phyloP scores from a whole-genome alignment of 108 stramenopile genomes.

The Seminavis robusta region DNA sequence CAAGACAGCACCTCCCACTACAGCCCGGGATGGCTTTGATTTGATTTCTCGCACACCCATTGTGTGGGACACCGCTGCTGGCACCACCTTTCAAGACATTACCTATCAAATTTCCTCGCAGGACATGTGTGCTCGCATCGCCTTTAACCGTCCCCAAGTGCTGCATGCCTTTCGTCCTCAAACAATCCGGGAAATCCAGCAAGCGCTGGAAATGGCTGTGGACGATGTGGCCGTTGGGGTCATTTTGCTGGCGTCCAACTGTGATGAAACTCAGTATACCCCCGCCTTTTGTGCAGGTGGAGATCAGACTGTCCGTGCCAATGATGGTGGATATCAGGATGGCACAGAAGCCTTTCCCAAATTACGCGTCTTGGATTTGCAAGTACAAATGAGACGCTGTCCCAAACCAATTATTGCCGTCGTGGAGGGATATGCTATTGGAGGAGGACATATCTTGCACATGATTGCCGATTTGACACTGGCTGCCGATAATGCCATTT shows the following conservation, averaged over 20 bases:
- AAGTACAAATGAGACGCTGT: constrained; percentile 92
- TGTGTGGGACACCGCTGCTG: constrained; percentile 36
- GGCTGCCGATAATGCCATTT: constrained; percentile 78
- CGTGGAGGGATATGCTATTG: constrained; percentile 92
- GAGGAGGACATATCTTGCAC: constrained; percentile 95
- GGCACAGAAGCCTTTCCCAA: constrained; percentile 74
- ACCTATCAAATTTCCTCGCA: constrained; percentile 67
- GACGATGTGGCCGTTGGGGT: constrained; percentile 78
- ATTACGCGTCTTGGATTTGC: constrained; percentile 82
- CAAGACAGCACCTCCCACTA: constrained; percentile 68
- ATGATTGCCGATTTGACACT: constrained; percentile 92
- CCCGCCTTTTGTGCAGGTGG: constrained; percentile 94
- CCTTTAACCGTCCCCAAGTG: constrained; percentile 84
- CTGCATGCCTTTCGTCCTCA: constrained; percentile 92
- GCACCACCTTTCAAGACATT: constrained; percentile 55
- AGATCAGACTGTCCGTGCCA: constrained; percentile 82
- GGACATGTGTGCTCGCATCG: constrained; percentile 73
- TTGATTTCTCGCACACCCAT: constrained; percentile 63
- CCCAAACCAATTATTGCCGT: constrained; percentile 94
- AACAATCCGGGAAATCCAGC: constrained; percentile 88
- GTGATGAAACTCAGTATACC: constrained; percentile 42
- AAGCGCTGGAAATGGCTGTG: constrained; percentile 76
- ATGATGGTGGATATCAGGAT: constrained; percentile 87
- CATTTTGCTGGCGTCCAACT: constrained; percentile 65
- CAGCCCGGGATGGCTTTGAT: constrained; percentile 77